Base-by-base conservation (phyloP, 306 rosid species). In the Gastrolobium villosum region DNA sequence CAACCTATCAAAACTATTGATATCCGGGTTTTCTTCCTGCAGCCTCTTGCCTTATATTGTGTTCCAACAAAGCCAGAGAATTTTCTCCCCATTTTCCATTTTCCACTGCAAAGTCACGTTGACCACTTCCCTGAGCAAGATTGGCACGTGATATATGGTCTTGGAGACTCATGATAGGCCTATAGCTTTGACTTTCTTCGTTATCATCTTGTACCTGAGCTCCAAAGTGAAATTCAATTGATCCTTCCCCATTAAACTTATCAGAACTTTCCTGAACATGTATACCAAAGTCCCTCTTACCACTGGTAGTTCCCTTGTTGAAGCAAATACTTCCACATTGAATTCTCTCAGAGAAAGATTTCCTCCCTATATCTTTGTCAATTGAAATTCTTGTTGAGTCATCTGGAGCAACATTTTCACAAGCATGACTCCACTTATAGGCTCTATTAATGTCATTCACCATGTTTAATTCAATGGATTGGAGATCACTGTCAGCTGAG, bases 281-380 rank as follows among this genome's bases (percentile, higher is more conserved):
- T 52, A 72, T 62, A 9, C 78, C 90, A 31, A 84, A 80, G 28
- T 90, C 96, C 40, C 79, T 79, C 68, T 91, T 83, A 62, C 66
- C 62, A 26, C 74, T 86, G 63, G 90, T 39, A 52, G 84, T 20
- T 76, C 81, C 88, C 75, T 79, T 88, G 87, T 94, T 94, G 53
- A 94, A 90, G 81, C 98, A 94, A 78, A 94, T 92, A 74, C 89
- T 94, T 72, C 92, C 89, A 97, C 98, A 94, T 75, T 92, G 97
- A 55, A 94, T 92, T 70, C 77, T 94, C 84, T 92, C 99, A 6
- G 90, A 94, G 15, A 84, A 59, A 4, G 97, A 90, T 53, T 82
- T 90, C 66, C 96, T 83, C 55, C 93, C 97, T 32, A 63, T 78
- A 36, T 84, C 94, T 75, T 83, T 90, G 50, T 94, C 98, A 7